Evolutionary conservation across 352 stramenopile genomes (phyloP).

Genomic region (Paralagenidium karlingii): DNA sequence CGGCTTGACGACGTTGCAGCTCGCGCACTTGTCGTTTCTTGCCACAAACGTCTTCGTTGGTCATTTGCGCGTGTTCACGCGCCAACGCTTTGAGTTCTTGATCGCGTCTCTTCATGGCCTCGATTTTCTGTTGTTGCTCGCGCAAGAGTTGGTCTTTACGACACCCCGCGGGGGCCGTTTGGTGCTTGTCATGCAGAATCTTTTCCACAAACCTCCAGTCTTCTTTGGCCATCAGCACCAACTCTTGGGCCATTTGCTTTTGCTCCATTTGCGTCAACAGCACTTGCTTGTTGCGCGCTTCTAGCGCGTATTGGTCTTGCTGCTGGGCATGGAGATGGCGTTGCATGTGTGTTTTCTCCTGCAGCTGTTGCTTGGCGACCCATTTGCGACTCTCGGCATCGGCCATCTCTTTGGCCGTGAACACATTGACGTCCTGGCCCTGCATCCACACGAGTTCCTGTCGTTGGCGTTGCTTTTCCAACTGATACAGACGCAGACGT

Average conservation of each 20-base stretch:
- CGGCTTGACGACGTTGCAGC: constrained; percentile 15
- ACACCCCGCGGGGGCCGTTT: too few species aligned
- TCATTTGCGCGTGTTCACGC: constrained; percentile 21
- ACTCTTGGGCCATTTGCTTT: constrained; percentile 16
- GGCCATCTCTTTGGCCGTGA: constrained; percentile 8
- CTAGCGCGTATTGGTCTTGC: constrained; percentile 12
- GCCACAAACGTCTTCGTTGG: constrained; percentile 30
- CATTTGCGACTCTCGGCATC: constrained; percentile 5
- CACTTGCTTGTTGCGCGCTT: neutral
- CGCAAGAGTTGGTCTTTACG: too few species aligned
- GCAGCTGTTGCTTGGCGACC: constrained; percentile 10
- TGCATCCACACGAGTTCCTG: constrained; percentile 23
- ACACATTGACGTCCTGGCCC: constrained; percentile 23
- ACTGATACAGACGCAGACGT: constrained; percentile 28
- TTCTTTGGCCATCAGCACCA: constrained; percentile 28
- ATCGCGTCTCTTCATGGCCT: constrained; percentile 24
- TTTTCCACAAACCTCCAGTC: constrained; percentile 41
- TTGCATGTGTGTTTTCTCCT: constrained; percentile 17
- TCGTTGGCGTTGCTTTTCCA: constrained; percentile 21
- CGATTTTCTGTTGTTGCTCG: constrained; percentile 29
- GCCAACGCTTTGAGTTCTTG: constrained; percentile 16
- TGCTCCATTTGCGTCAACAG: neutral
- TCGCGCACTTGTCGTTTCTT: constrained; percentile 24
- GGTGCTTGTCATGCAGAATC: constrained; percentile 18
- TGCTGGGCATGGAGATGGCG: too few species aligned